Percentiles rank a stretch among this genome's conserved stretches.
Evolutionary conservation across 2,329 filamentous ascomycete genomes (phyloP).

Genomic region (Cadophora sp.): DNA sequence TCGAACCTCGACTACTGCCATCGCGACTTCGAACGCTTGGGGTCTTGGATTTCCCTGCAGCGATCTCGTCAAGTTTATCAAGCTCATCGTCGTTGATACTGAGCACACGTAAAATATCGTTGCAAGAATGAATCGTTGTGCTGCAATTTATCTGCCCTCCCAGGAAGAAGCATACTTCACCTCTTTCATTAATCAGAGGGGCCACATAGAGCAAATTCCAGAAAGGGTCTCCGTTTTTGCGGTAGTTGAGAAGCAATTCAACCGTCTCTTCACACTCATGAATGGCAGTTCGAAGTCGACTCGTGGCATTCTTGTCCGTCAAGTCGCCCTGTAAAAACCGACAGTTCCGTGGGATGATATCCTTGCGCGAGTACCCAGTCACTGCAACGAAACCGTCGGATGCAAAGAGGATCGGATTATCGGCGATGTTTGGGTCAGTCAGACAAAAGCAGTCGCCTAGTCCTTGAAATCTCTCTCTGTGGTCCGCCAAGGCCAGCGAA

Average conservation of each 20-base stretch:
- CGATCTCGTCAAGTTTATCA: conserved; percentile 38
- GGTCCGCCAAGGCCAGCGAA: conserved; percentile 52
- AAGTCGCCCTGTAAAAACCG: conserved; percentile 56
- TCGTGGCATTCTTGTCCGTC: conserved; percentile 52
- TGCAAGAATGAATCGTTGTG: conserved; percentile 56
- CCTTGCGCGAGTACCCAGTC: conserved; percentile 55
- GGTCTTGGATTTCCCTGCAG: conserved; percentile 24
- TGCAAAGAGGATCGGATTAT: conserved; percentile 57
- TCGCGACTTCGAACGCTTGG: conserved; percentile 32
- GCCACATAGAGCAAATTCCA: conserved; percentile 63
- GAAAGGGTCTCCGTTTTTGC: conserved; percentile 58
- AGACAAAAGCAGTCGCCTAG: conserved; percentile 65
- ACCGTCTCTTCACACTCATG: conserved; percentile 52
- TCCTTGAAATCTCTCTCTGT: conserved; percentile 55
- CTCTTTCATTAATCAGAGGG: conserved; percentile 56
- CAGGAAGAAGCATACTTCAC: conserved; percentile 59
- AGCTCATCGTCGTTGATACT: conserved; percentile 47
- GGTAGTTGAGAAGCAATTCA: conserved; percentile 59
- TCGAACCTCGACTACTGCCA: background rate
- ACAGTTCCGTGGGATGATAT: conserved; percentile 58
- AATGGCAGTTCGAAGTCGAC: conserved; percentile 52
- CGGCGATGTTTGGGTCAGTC: conserved; percentile 56
- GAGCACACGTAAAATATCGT: conserved; percentile 59
- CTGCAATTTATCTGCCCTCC: conserved; percentile 65
- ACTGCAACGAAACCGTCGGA: conserved; percentile 60